A percentile compares a stretch with the other conserved stretches of the same genome.
phyloP scores from a whole-genome alignment of 352 stramenopile genomes.

The Globisporangium megalacanthum region DNA sequence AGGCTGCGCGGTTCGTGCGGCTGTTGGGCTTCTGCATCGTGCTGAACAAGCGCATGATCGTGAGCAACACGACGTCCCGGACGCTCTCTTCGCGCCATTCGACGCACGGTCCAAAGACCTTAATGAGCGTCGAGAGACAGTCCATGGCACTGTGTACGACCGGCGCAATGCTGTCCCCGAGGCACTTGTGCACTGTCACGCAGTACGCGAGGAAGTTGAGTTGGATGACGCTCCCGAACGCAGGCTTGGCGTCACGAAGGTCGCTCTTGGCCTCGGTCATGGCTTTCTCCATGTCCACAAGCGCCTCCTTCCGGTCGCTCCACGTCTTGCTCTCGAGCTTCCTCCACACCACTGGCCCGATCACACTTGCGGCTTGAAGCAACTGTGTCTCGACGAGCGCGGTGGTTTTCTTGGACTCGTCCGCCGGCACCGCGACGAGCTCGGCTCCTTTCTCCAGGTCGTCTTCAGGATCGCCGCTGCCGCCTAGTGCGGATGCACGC shows the following conservation, averaged over 20 bases:
- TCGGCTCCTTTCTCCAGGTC: slow-evolving; percentile 20
- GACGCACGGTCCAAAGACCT: slow-evolving; percentile 64
- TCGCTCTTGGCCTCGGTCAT: slow-evolving; percentile 69
- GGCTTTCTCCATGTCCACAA: slow-evolving; percentile 64
- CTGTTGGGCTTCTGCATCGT: slow-evolving; percentile 81
- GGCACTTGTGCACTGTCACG: slow-evolving; percentile 44
- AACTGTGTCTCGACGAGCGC: slow-evolving; percentile 38
- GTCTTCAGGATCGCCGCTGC: slow-evolving; percentile 14
- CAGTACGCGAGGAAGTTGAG: slow-evolving; percentile 63
- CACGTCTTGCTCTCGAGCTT: slow-evolving; percentile 82
- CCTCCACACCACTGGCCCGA: slow-evolving; percentile 63
- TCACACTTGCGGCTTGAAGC: slow-evolving; percentile 31
- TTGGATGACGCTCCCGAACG: slow-evolving; percentile 58
- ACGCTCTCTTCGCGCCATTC: slow-evolving; percentile 67
- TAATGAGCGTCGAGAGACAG: slow-evolving; percentile 59
- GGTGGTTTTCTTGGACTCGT: slow-evolving; percentile 45
- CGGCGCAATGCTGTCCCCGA: slow-evolving; percentile 64
- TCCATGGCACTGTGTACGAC: slow-evolving; percentile 75
- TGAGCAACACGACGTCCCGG: slow-evolving; percentile 58
- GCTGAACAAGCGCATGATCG: slow-evolving; percentile 48
- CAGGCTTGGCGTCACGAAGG: slow-evolving; percentile 54
- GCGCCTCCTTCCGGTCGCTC: slow-evolving; percentile 79
- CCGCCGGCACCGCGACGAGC: slow-evolving; percentile 30
- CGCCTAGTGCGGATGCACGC: neutral
- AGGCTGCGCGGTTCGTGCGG: slow-evolving; percentile 67